Conservation (phyloP, 148 eudicot species). For the Polygonum maritimum region DNA sequence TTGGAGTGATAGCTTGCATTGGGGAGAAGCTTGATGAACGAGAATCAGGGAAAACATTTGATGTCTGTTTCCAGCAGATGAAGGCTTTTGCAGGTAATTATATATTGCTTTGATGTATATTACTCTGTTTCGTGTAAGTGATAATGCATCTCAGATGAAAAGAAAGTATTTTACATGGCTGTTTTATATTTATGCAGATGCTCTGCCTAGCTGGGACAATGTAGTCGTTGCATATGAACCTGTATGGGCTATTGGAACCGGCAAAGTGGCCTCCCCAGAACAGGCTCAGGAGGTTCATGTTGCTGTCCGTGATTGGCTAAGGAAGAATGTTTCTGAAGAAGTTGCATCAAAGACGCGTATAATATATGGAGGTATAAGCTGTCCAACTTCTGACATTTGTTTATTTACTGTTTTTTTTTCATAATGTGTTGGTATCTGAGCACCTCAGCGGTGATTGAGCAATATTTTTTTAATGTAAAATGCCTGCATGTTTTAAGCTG, state of each 20-base stretch:
- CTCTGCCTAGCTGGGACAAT: conserved; percentile 84
- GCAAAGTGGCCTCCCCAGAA: conserved; percentile 87
- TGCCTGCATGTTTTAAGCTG: neutral
- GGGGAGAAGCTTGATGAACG: conserved; percentile 83
- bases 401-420: neutral
- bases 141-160: neutral
- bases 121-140: neutral
- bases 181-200: conserved; percentile 43
- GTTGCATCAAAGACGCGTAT: conserved; percentile 95
- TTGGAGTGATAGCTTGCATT: conserved; percentile 90
- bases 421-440: neutral
- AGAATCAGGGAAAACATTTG: conserved; percentile 89
- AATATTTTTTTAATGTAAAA: neutral
- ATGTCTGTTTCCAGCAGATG: conserved; percentile 73
- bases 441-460: neutral
- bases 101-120: neutral
- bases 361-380: conserved; percentile 80
- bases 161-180: neutral
- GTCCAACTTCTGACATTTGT: neutral
- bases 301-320: conserved; percentile 95
- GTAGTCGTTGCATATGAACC: conserved; percentile 95
- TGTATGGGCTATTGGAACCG: conserved; percentile 99
- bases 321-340: conserved; percentile 84
- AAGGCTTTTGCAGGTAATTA: conserved; percentile 82
- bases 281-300: conserved; percentile 97